Evolutionary conservation across 1,139 yeast genomes (phyloP), one percentile per base, ranked within the genome.

Genomic region (Taiozyma onychis): DNA sequence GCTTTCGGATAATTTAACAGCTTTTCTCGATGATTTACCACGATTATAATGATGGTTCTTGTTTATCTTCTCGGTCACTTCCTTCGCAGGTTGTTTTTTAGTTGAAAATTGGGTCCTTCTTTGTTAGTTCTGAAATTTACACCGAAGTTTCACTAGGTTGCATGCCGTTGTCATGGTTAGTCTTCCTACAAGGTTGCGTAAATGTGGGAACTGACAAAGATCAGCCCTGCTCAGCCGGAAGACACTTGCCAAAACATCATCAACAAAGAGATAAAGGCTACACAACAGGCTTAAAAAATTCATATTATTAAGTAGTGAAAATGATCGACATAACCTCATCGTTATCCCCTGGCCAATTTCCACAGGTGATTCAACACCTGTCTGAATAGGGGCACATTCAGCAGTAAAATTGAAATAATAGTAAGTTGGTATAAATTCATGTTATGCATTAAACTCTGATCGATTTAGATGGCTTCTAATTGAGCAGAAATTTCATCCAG

Each of bases 401-500:
- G 39, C 26, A 35, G 26, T n/a, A 44, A 34, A 18, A 44, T 18
- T 27, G 45, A 44, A 34, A 44, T n/a, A 21, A 35, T 24, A 32
- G 26, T 24, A 22, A 44, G 13, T 8, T 44, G 45, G 41, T 44
- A 44, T 44, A 44, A 44, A 44, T 32, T 41, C 18, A 24, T 18
- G 41, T 37, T 37, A 18, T 37, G 41, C 41, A 37, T 37, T 18
- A 37, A 10, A 37, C 24, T 37, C 24, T 16, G 41, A n/a, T 43
- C 45, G n/a, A 59, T 57, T 73, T 81, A 88, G 74, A 88, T 81
- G 63, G 88, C 85, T 72, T 90, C 97, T 73, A 90, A 84, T 75
- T 90, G 96, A 70, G 87, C 89, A 70, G 88, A 83, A 75, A 93
- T 90, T 75, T 91, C 97, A 76, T 76, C 75, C 75, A 93, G 80